These are phyloP conservation scores for Ciborinia camelliae DNA, from an alignment of 2,329 filamentous ascomycete genomes.

Conservation along the genomic window DNA sequence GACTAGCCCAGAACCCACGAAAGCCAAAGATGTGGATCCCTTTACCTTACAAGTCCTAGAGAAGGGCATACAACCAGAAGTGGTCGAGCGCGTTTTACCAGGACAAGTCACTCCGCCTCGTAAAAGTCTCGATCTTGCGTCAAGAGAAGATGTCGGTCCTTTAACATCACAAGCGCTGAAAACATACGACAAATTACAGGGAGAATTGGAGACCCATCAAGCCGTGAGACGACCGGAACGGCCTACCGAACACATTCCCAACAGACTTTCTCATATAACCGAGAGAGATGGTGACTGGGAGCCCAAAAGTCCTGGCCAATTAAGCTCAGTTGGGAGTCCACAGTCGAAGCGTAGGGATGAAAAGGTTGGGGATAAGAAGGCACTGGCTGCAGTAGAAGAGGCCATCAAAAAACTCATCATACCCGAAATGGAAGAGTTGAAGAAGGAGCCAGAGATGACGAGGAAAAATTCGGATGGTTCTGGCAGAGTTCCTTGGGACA, in stretches of 20 bases:
- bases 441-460: conserved; percentile 13
- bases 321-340: conserved; percentile 9
- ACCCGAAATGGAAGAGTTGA: conserved; percentile 19
- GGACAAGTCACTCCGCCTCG: conserved; percentile 13
- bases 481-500: conserved; percentile 16
- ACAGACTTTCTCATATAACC: conserved; percentile 16
- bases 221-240: conserved; percentile 9
- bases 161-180: conserved; percentile 17
- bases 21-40: conserved; percentile 7
- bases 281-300: conserved; percentile 19
- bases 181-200: conserved; percentile 13
- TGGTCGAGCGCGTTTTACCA: conserved; percentile 7
- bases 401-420: conserved; percentile 17
- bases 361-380: conserved; percentile 17
- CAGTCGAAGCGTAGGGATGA: conserved; percentile 13
- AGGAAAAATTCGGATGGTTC: conserved; percentile 16
- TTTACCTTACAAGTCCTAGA: conserved; percentile 12
- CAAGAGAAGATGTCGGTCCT: conserved; percentile 10
- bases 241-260: conserved; percentile 10
- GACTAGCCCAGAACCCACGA: conserved; percentile 11
- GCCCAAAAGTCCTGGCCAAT: conserved; percentile 6
- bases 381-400: conserved; percentile 17
- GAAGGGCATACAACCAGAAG: conserved; percentile 14
- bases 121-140: conserved; percentile 12
- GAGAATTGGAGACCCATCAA: conserved; percentile 11